Percentiles rank a stretch among this genome's conserved stretches.
Conservation (phyloP, 2,329 filamentous ascomycete genomes). For the Phoma herbarum region DNA sequence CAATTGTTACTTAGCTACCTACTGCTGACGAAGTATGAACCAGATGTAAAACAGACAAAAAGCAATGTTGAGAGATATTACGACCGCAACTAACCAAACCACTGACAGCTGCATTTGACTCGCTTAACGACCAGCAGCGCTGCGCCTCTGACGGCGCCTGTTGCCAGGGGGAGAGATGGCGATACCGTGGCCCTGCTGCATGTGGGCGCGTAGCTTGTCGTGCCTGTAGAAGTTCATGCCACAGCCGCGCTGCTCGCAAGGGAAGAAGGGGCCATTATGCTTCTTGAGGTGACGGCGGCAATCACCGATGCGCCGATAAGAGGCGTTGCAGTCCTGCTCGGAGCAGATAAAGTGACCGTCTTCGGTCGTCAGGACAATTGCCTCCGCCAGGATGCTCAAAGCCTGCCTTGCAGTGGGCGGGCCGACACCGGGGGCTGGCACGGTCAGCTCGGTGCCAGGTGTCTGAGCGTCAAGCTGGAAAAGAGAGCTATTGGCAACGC, state of each 20-base stretch:
- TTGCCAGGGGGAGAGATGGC: background rate
- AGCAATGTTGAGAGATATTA: background rate
- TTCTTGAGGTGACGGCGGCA: slow-evolving; percentile 32
- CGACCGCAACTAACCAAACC: background rate
- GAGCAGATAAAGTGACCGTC: slow-evolving; percentile 4
- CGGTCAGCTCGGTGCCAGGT: no score
- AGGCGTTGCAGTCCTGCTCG: background rate
- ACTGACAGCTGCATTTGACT: background rate
- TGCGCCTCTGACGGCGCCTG: background rate
- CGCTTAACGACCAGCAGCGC: background rate
- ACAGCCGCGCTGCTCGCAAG: slow-evolving; percentile 22
- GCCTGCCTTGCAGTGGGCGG: no score
- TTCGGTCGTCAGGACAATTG: background rate
- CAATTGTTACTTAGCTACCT: background rate
- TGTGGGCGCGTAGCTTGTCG: slow-evolving; percentile 30
- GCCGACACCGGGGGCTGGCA: no score
- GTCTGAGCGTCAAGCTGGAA: no score
- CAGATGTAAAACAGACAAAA: background rate
- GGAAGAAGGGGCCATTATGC: slow-evolving; percentile 9
- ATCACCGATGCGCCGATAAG: slow-evolving; percentile 12
- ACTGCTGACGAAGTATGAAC: background rate
- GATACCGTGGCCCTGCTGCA: slow-evolving; percentile 12
- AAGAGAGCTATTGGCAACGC: no score
- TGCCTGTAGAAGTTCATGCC: slow-evolving; percentile 25
- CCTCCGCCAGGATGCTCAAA: background rate